Evolutionary conservation across 2,329 filamentous ascomycete genomes (phyloP).

Genomic region (Alternaria brassicicola): DNA sequence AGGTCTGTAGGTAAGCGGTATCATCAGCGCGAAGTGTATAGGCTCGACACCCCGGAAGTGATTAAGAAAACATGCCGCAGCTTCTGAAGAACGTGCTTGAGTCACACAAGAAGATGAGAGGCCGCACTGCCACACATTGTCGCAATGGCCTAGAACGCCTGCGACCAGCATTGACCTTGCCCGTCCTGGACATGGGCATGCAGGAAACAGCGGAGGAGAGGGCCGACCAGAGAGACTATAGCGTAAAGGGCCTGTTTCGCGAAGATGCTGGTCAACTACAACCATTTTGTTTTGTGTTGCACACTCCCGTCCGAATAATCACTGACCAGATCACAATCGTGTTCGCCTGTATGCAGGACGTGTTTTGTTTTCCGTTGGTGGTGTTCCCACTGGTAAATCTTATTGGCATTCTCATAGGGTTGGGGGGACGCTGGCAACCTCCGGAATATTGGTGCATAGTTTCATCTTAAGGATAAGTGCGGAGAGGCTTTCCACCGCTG

Average conservation of each 20-base stretch:
- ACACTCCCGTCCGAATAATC: constrained; percentile 15
- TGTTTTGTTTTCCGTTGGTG: constrained; percentile 27
- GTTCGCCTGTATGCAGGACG: constrained; percentile 25
- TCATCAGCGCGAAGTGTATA: constrained; percentile 1
- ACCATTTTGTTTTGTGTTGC: constrained; percentile 4
- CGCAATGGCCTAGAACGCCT: constrained; percentile 27
- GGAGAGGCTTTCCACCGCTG: constrained; percentile 28
- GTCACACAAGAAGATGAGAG: constrained; percentile 19
- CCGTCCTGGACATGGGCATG: constrained; percentile 9
- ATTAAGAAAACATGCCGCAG: neutral
- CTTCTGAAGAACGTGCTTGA: constrained; percentile 17
- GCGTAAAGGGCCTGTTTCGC: constrained; percentile 28
- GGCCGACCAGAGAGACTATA: constrained; percentile 23
- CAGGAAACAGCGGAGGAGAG: constrained; percentile 16
- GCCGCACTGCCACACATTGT: constrained; percentile 34
- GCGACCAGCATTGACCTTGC: constrained; percentile 31
- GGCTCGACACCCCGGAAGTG: neutral
- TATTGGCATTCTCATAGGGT: constrained; percentile 29
- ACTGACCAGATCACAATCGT: constrained; percentile 23
- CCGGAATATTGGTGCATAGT: neutral
- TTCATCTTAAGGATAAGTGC: constrained; percentile 38
- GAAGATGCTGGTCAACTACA: constrained; percentile 22
- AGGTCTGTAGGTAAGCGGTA: constrained; percentile 4
- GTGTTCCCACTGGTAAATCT: constrained; percentile 8
- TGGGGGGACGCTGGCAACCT: constrained; percentile 16